Evolutionary conservation across 148 eudicot genomes (phyloP).

Genomic region (Amaranthus palmeri): DNA sequence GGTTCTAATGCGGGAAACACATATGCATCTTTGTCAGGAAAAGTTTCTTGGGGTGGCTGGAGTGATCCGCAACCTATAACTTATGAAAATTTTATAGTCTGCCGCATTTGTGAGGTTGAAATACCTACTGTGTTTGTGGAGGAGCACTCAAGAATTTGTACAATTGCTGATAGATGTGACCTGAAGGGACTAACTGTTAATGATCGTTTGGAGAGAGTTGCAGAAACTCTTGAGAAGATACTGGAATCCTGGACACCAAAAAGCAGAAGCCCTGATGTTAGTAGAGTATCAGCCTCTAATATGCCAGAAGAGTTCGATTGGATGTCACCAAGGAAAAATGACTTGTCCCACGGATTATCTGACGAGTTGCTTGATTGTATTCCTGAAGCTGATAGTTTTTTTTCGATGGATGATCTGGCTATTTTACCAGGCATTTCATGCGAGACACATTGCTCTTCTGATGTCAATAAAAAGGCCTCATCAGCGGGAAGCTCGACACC

Average conservation of each 20-base stretch:
- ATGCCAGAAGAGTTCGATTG: slow-evolving; percentile 48
- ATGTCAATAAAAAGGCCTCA: slow-evolving; percentile 46
- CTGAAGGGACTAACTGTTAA: slow-evolving; percentile 78
- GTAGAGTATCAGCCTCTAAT: slow-evolving; percentile 43
- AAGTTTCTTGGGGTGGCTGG: slow-evolving; percentile 57
- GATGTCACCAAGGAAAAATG: slow-evolving; percentile 42
- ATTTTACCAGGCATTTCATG: slow-evolving; percentile 30
- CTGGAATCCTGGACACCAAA: slow-evolving; percentile 78
- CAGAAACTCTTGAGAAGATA: slow-evolving; percentile 85
- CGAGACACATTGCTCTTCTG: slow-evolving; percentile 36
- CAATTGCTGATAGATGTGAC: slow-evolving; percentile 96
- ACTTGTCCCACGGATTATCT: slow-evolving; percentile 36
- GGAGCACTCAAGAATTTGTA: slow-evolving; percentile 96
- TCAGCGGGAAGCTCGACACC: slow-evolving; percentile 79
- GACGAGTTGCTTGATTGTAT: slow-evolving; percentile 57
- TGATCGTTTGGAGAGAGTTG: slow-evolving; percentile 87
- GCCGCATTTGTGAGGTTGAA: slow-evolving; percentile 98
- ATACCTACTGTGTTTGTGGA: slow-evolving; percentile 90
- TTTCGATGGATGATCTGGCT: slow-evolving; percentile 38
- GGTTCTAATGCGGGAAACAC: slow-evolving; percentile 32
- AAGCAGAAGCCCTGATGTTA: slow-evolving; percentile 50
- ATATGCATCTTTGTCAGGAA: slow-evolving; percentile 40
- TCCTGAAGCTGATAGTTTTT: slow-evolving; percentile 46
- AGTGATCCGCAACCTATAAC: slow-evolving; percentile 55
- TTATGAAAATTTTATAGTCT: slow-evolving; percentile 70